Conservation (phyloP, 306 rosid genomes). For the Cucurbita argyrosperma region DNA sequence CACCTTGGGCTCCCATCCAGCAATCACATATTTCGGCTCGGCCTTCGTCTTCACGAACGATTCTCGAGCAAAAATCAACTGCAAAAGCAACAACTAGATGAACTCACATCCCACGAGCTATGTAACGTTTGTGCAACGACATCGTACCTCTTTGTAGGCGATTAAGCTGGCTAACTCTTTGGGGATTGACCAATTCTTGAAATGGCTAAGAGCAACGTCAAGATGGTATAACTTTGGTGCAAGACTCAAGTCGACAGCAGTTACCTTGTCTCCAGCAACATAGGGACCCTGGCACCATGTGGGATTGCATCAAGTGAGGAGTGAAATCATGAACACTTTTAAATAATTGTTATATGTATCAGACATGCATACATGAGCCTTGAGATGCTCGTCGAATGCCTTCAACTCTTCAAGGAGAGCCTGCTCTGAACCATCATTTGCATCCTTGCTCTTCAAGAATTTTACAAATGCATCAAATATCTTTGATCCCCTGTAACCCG, state of each 20-base stretch:
- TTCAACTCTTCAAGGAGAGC: slow-evolving; percentile 53
- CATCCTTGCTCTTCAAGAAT: slow-evolving; percentile 78
- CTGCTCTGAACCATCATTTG: slow-evolving; percentile 74
- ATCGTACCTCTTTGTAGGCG: slow-evolving; percentile 37
- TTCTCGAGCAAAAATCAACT: slow-evolving; percentile 31
- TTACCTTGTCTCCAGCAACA: slow-evolving; percentile 71
- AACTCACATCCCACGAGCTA: not conserved
- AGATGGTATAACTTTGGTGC: slow-evolving; percentile 88
- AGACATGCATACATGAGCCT: slow-evolving; percentile 45
- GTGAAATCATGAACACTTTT: not conserved
- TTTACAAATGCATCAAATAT: slow-evolving; percentile 45
- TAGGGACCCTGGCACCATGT: slow-evolving; percentile 55
- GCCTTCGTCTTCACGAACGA: slow-evolving; percentile 57
- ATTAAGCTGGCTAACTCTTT: slow-evolving; percentile 30
- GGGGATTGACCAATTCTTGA: slow-evolving; percentile 80
- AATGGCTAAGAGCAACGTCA: slow-evolving; percentile 56
- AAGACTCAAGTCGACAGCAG: slow-evolving; percentile 74
- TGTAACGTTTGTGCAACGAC: not conserved
- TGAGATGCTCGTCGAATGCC: slow-evolving; percentile 71
- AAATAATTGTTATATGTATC: not conserved
- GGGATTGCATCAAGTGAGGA: slow-evolving; percentile 5
- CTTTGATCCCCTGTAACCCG: slow-evolving; percentile 56
- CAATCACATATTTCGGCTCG: slow-evolving; percentile 39
- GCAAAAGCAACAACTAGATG: not conserved
- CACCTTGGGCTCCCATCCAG: slow-evolving; percentile 88